Percentiles rank a stretch among this genome's conserved stretches.
Conservation (phyloP, 2,329 filamentous ascomycete species). For the Beauveria asiatica region DNA sequence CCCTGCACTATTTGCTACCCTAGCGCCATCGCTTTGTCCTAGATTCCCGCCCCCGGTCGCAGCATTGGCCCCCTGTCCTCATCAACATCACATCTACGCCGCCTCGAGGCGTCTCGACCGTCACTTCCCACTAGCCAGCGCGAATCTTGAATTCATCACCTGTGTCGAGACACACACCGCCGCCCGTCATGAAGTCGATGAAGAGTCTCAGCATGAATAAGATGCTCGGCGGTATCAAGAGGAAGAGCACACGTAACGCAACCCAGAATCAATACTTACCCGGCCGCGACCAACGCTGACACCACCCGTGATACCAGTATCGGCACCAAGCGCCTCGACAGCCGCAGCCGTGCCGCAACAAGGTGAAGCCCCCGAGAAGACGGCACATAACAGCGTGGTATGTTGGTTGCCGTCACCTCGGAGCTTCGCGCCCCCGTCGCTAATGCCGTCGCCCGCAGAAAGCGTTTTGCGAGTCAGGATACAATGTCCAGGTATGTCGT, state of each 20-base stretch:
- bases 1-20: neutral
- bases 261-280: neutral
- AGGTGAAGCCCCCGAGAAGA: constrained; percentile 57
- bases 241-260: constrained; percentile 29
- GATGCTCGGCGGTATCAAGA: constrained; percentile 47
- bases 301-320: neutral
- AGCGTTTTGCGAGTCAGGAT: constrained; percentile 72
- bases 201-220: constrained; percentile 48
- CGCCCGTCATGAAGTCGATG: constrained; percentile 33
- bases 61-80: neutral
- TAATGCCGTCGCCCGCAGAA: constrained; percentile 39
- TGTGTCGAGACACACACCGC: neutral
- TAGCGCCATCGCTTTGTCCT: neutral
- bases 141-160: neutral
- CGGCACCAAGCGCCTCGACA: neutral
- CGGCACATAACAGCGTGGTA: constrained; percentile 59
- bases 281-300: constrained; percentile 4
- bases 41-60: neutral
- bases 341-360: neutral
- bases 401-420: constrained; percentile 17
- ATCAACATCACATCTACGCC: neutral
- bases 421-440: neutral
- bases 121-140: neutral
- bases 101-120: neutral
- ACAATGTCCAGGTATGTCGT: constrained; percentile 44